phyloP scores from a whole-genome alignment of 2,329 filamentous ascomycete species.

The Fusarium hostae region DNA sequence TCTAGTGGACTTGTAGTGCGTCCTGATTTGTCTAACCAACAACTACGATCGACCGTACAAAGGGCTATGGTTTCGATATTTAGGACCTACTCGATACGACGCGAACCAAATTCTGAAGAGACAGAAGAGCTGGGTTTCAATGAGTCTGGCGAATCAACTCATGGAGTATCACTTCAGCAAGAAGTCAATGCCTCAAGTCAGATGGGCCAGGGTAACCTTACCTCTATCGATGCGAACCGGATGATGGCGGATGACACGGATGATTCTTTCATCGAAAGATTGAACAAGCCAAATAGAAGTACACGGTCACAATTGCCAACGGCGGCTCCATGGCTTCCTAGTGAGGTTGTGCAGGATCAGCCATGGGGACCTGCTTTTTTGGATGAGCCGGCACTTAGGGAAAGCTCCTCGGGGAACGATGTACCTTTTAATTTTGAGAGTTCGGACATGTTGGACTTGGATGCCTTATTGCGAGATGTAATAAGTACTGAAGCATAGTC shows the following conservation, averaged over 20 bases:
- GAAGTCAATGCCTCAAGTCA: neutral
- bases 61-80: neutral
- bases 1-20: neutral
- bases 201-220: fast-evolving
- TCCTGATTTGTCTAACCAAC: neutral
- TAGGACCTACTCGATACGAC: neutral
- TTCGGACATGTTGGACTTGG: neutral
- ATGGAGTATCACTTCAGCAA: neutral
- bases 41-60: neutral
- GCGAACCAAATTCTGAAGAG: neutral
- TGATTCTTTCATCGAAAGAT: fast-evolving
- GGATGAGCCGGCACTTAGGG: neutral
- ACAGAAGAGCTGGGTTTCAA: neutral
- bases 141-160: fast-evolving
- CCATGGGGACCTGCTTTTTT: neutral
- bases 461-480: neutral
- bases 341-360: too few species aligned
- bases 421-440: neutral
- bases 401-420: fast-evolving
- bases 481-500: neutral
- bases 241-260: fast-evolving
- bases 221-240: fast-evolving
- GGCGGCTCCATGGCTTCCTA: too few species aligned
- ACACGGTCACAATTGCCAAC: neutral
- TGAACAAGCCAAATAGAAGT: fast-evolving